A percentile compares a stretch with the other conserved stretches of the same genome.
Conservation (phyloP, 73 alveolate genomes). For the Uronychia setigera region DNA sequence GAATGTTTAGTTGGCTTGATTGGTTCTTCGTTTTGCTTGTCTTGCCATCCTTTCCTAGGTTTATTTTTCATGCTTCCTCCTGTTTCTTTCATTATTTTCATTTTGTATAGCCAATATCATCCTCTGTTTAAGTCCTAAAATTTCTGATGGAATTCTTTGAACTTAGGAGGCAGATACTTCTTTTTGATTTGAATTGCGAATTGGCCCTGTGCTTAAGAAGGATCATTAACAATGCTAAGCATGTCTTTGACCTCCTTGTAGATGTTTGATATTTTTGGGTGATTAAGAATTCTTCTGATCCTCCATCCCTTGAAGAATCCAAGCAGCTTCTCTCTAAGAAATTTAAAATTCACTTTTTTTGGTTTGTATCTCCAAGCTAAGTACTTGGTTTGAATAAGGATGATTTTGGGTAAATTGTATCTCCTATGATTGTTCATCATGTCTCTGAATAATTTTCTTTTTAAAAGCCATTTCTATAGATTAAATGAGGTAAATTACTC, state of each 20-base stretch:
- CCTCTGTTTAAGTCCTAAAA: neutral
- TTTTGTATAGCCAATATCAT: neutral
- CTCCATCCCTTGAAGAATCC: constrained; percentile 6
- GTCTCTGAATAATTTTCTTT: neutral
- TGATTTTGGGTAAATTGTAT: neutral
- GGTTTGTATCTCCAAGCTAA: neutral
- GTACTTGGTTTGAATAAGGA: neutral
- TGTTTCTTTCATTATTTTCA: neutral
- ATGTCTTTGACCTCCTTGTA: neutral
- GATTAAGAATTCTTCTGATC: neutral
- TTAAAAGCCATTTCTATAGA: neutral
- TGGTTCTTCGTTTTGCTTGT: too few species aligned
- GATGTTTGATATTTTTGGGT: neutral
- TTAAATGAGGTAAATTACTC: neutral
- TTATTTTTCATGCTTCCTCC: neutral
- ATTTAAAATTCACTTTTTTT: neutral
- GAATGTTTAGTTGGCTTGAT: too few species aligned
- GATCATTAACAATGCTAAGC: neutral
- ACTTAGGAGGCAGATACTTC: neutral
- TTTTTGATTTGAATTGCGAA: neutral
- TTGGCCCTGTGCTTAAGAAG: neutral
- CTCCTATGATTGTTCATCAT: neutral
- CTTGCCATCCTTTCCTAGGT: neutral
- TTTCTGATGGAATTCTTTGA: neutral
- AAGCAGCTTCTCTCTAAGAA: neutral